These are phyloP conservation scores for Tylopilus sp. DNA, from an alignment of 1,284 basidiomycete species.

Conservation along the genomic window DNA sequence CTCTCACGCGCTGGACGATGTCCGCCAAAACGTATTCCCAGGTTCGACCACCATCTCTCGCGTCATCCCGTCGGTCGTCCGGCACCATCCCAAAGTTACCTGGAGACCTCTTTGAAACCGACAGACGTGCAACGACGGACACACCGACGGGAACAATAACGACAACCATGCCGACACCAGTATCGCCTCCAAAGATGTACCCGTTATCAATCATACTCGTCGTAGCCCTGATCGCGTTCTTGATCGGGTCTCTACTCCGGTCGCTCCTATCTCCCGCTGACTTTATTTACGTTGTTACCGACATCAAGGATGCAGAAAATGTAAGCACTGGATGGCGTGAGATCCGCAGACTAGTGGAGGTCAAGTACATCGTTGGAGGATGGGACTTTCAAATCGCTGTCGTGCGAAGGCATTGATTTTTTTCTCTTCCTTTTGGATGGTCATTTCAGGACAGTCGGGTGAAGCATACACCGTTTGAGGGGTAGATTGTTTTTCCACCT, in stretches of 20 bases:
- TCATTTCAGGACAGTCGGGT: not conserved
- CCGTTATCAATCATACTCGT: conserved; percentile 66
- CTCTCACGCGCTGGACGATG: conserved; percentile 37
- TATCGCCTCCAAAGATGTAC: conserved; percentile 27
- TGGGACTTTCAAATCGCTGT: conserved; percentile 80
- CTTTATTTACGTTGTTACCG: conserved; percentile 76
- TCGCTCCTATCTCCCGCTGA: conserved; percentile 87
- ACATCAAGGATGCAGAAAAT: conserved; percentile 48
- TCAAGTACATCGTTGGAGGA: conserved; percentile 71
- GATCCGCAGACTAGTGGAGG: conserved; percentile 71
- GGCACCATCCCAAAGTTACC: conserved; percentile 19
- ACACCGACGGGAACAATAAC: not conserved
- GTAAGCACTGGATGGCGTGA: conserved; percentile 69
- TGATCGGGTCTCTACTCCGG: conserved; percentile 85
- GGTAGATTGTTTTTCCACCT: not conserved
- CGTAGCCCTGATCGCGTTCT: conserved; percentile 81
- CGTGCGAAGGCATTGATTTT: conserved; percentile 59
- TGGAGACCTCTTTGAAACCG: conserved; percentile 20
- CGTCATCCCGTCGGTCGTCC: conserved; percentile 27
- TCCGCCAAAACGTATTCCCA: conserved; percentile 11
- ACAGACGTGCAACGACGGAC: conserved; percentile 4
- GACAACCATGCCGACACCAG: not conserved
- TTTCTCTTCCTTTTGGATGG: not conserved
- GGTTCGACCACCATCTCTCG: conserved; percentile 19
- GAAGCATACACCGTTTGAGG: not conserved